phyloP scores from a whole-genome alignment of 495 filamentous ascomycete species.

The Apiosordaria backusii region DNA sequence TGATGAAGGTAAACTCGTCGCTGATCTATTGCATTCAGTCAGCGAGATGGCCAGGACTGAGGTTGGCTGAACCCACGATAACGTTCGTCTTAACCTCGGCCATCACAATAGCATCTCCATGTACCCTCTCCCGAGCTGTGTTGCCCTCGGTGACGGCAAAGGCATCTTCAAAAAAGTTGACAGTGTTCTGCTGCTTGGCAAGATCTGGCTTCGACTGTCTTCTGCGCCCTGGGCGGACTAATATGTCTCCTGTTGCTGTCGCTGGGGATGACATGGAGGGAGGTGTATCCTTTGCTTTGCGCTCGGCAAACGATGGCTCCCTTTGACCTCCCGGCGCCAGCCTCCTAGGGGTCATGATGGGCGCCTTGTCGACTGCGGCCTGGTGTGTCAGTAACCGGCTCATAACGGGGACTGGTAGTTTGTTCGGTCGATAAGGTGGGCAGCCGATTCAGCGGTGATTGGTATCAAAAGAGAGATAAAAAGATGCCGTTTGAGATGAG shows the following conservation, averaged over 20 bases:
- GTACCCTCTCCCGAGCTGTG: constrained; percentile 54
- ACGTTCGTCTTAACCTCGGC: constrained; percentile 83
- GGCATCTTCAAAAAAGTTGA: constrained; percentile 45
- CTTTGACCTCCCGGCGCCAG: background rate
- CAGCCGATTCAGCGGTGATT: background rate
- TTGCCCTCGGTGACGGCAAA: constrained; percentile 39
- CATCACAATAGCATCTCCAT: constrained; percentile 65
- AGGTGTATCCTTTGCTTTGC: constrained; percentile 37
- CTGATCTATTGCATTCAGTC: constrained; percentile 45
- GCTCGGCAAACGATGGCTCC: constrained; percentile 38
- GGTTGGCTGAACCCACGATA: constrained; percentile 53
- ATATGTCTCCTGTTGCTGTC: background rate
- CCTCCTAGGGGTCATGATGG: background rate
- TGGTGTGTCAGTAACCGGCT: background rate
- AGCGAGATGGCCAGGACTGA: background rate
- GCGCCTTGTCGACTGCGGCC: background rate
- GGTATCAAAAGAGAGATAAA: background rate
- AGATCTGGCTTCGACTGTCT: constrained; percentile 36
- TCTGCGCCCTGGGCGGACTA: constrained; percentile 16
- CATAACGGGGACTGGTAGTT: background rate
- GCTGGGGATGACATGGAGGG: constrained; percentile 39
- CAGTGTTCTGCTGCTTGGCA: constrained; percentile 38
- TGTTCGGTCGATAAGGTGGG: background rate
- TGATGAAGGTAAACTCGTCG: constrained; percentile 67
- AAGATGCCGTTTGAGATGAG: background rate